These are phyloP conservation scores for Neopestalotiopsis clavispora DNA, from an alignment of 2,329 filamentous ascomycete species.

Conservation along the genomic window DNA sequence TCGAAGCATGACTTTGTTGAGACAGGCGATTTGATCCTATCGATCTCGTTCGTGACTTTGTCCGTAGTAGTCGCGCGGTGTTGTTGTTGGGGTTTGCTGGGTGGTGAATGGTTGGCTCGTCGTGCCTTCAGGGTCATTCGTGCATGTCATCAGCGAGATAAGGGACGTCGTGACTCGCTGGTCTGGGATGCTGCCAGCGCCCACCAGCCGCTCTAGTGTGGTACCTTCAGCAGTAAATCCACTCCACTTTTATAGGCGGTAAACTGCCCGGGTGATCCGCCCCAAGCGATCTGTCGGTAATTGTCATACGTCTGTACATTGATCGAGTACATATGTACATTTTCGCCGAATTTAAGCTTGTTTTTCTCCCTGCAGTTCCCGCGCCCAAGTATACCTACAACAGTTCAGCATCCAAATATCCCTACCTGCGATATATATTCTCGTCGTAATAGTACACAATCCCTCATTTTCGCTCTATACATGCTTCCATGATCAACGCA, in stretches of 20 bases:
- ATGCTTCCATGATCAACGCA: not conserved
- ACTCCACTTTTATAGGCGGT: not conserved
- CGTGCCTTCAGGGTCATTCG: slow-evolving; percentile 11
- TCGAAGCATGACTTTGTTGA: slow-evolving; percentile 10
- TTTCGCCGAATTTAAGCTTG: slow-evolving; percentile 9
- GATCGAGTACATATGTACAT: not conserved
- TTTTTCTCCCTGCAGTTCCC: slow-evolving; percentile 4
- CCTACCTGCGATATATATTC: too few species aligned
- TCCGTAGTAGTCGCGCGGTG: not conserved
- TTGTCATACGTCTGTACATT: not conserved
- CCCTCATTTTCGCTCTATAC: not conserved
- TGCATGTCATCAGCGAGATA: slow-evolving; percentile 15
- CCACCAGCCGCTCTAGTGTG: not conserved
- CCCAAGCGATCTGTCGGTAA: slow-evolving; percentile 6
- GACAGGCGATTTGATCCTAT: not conserved
- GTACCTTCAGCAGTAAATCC: not conserved
- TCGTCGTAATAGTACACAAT: not conserved
- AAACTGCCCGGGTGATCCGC: slow-evolving; percentile 4
- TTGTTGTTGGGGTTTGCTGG: not conserved
- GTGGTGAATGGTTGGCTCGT: not conserved
- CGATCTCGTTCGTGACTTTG: not conserved
- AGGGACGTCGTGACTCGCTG: slow-evolving; percentile 11
- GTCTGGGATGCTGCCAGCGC: not conserved
- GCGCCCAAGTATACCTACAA: not conserved
- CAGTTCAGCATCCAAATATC: too few species aligned